phyloP scores from a whole-genome alignment of 208 protist genomes.

The Polymyxa betae region DNA sequence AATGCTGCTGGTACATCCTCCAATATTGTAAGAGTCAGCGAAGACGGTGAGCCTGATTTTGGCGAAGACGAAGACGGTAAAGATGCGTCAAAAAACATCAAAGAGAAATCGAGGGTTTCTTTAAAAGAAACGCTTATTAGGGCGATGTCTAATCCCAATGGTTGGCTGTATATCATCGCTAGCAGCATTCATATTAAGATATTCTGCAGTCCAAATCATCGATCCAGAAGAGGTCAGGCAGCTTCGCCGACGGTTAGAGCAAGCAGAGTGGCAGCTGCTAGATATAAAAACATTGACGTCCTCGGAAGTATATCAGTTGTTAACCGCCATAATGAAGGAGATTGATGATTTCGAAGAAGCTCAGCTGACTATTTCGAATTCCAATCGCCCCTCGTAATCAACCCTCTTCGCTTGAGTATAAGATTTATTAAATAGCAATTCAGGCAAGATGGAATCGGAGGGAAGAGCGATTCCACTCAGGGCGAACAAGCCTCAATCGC shows the following conservation, averaged over 20 bases:
- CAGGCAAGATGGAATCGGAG: background rate
- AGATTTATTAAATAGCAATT: background rate
- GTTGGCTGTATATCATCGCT: no score
- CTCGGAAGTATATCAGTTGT: constrained; percentile 8
- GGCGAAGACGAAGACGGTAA: no score
- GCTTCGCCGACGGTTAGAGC: background rate
- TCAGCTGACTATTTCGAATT: background rate
- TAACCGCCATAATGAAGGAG: background rate
- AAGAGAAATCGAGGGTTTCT: no score
- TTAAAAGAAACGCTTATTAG: no score
- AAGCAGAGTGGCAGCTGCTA: constrained; percentile 26
- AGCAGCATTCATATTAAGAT: no score
- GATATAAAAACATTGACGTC: constrained; percentile 35
- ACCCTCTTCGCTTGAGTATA: background rate
- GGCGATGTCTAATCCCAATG: no score
- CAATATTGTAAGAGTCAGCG: no score
- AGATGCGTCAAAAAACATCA: no score
- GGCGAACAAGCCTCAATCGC: background rate
- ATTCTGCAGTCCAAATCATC: no score
- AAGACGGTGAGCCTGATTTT: no score
- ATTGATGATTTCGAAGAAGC: constrained; percentile 45
- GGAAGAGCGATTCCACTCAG: background rate
- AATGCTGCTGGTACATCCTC: no score
- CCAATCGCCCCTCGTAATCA: background rate
- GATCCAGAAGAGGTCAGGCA: background rate